A percentile compares a stretch with the other conserved stretches of the same genome.
These are phyloP conservation scores for Nematocida sp. DNA, from an alignment of 371 early-diverging fungal genomes.

Conservation along the genomic window DNA sequence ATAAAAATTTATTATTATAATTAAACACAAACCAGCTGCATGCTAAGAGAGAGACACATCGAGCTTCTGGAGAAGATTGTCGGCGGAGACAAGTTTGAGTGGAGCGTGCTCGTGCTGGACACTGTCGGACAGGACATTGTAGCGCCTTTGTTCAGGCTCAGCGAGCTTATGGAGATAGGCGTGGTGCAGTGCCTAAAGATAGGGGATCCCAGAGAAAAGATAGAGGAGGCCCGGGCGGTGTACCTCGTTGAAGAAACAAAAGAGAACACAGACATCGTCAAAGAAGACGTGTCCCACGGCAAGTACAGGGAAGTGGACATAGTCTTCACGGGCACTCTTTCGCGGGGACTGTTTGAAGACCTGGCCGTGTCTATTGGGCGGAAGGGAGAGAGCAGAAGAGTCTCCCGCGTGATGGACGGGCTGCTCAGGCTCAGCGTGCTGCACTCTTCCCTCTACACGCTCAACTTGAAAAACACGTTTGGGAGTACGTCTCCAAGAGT, in stretches of 20 bases:
- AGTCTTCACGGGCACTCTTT: constrained; percentile 78
- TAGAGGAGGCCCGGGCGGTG: constrained; percentile 88
- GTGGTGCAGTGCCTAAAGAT: constrained; percentile 83
- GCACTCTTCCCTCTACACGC: constrained; percentile 83
- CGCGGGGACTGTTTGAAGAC: constrained; percentile 80
- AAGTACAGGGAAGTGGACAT: constrained; percentile 86
- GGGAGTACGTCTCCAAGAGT: constrained; percentile 1
- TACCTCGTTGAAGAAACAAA: constrained; percentile 85
- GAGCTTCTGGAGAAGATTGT: constrained; percentile 51
- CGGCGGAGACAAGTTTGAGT: constrained; percentile 62
- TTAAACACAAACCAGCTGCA: constrained; percentile 20
- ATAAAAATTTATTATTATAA: constrained; percentile 18
- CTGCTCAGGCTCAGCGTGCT: constrained; percentile 82
- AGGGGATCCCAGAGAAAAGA: constrained; percentile 72
- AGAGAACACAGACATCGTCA: constrained; percentile 73
- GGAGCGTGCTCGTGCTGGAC: constrained; percentile 95
- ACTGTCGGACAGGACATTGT: constrained; percentile 81
- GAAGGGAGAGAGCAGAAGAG: constrained; percentile 41
- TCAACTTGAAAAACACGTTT: constrained; percentile 75
- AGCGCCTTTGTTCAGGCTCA: constrained; percentile 85
- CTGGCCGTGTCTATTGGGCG: constrained; percentile 70
- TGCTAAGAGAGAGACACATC: constrained; percentile 60
- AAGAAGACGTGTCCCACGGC: constrained; percentile 76
- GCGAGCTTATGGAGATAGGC: constrained; percentile 89
- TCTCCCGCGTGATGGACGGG: constrained; percentile 77